phyloP scores from a whole-genome alignment of 1,139 yeast genomes.

The Tardiomyces blankii region DNA sequence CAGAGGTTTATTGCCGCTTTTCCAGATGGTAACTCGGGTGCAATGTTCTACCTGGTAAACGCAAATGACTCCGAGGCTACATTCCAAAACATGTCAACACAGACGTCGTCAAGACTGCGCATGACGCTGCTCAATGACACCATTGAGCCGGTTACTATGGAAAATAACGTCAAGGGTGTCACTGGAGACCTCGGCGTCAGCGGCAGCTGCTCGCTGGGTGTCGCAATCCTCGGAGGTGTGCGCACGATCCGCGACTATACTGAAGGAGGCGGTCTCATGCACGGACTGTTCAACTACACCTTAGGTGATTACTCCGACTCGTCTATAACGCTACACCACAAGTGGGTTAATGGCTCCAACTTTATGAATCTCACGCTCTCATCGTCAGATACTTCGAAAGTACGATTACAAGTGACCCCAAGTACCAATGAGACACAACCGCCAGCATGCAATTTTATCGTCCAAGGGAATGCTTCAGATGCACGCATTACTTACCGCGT shows the following conservation, averaged over 20 bases:
- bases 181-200: conserved; percentile 2
- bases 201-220: conserved; percentile 5
- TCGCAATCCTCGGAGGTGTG: conserved; percentile 5
- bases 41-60: conserved; percentile 4
- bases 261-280: conserved; percentile 6
- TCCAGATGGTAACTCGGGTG: conserved; percentile 7
- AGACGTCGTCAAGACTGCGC: background rate
- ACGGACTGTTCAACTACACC: conserved; percentile 5
- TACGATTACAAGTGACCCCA: conserved; percentile 2
- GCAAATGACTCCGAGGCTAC: background rate
- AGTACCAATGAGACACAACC: background rate
- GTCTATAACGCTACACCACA: conserved; percentile 3
- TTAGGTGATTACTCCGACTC: conserved; percentile 1
- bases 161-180: conserved; percentile 4
- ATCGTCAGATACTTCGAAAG: conserved; percentile 1
- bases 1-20: conserved; percentile 7
- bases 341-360: conserved; percentile 7
- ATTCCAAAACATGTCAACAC: background rate
- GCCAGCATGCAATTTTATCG: no score
- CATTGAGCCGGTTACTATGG: conserved; percentile 1
- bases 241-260: conserved; percentile 5
- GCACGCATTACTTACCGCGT: no score
- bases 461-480: no score
- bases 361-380: conserved; percentile 6
- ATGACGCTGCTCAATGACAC: conserved; percentile 3